Conservation (phyloP, 495 filamentous ascomycete genomes). For the Neurospora africana region DNA sequence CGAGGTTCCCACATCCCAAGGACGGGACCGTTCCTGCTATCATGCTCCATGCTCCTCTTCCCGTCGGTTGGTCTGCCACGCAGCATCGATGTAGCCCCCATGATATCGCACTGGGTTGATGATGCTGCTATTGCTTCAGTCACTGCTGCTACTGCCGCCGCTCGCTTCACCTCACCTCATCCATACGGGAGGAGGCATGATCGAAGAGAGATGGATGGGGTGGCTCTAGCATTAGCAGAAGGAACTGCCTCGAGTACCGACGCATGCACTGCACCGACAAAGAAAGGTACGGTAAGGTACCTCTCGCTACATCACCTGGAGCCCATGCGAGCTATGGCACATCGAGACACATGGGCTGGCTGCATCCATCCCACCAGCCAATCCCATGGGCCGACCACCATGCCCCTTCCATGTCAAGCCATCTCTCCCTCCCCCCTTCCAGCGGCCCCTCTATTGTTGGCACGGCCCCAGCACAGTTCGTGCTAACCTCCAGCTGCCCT, state of each 20-base stretch:
- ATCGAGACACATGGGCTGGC: neutral
- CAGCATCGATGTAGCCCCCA: neutral
- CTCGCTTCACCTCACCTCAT: neutral
- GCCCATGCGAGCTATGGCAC: neutral
- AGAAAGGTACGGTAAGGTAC: neutral
- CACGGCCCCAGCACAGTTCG: constrained; percentile 3
- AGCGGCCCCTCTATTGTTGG: constrained; percentile 3
- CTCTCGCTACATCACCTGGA: neutral
- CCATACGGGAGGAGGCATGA: neutral
- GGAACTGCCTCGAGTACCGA: neutral
- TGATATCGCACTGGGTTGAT: neutral
- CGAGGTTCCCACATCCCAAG: neutral
- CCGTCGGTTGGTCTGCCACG: neutral
- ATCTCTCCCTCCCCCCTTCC: neutral
- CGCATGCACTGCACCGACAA: neutral
- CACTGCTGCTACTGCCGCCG: neutral
- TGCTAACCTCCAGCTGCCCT: constrained; percentile 14
- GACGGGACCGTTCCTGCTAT: neutral
- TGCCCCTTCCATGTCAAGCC: neutral
- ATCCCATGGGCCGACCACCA: neutral
- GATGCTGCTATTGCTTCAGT: neutral
- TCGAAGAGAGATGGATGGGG: neutral
- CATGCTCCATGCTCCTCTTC: neutral
- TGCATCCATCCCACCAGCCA: neutral
- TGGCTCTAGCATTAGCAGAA: neutral